Base-by-base conservation (phyloP, 2,329 filamentous ascomycete species). In the Penicillium sp. region DNA sequence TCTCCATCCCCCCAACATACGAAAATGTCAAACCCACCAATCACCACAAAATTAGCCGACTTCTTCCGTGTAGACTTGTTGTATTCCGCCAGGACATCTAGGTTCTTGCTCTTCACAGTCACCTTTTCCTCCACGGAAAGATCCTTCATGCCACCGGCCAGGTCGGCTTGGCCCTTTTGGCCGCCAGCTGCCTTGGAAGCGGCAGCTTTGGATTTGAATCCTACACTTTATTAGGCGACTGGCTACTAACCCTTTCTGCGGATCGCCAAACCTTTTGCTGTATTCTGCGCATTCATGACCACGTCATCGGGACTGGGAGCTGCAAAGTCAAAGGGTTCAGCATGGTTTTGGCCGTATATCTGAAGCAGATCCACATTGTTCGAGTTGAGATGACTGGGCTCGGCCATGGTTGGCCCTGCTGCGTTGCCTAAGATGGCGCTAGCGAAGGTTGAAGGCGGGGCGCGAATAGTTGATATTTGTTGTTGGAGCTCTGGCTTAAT, bases 301-400 rank as follows among this genome's bases (percentile, higher is more conserved):
- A 95, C 79, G 75, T 97, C 93, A 79, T 98, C 93, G 66, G 93
- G 93, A 77, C 93, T 97, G 56, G 94, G 93, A 73, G 87, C 86
- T 81, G 88, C 82, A 79, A 97, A 97, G 59, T 88, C 77, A 73
- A 79, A 80, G 47, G 70, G 70, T 75, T 77, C 73, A 78, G 76
- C 71, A 70, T 73, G 64, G 56, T 75, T 67, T 61, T 75, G 70
- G 56, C 75, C 75, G 58, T 77, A 77, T 22, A 78, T 71, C 55
- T 66, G 64, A 49, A 75, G 70, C 31, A 77, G 55, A 68, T 77
- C 72, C 59, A 76, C 64, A 22, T 66, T 66, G 50, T 67, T 72
- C 35, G 69, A 66, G 49, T 63, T 60, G 49, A 75, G 60, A 60
- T 73, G 72, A 69, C 72, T 73, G 67, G 70, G 70, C 69, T 73